Base-by-base conservation (phyloP, 306 rosid genomes). In the Quercus gilva region DNA sequence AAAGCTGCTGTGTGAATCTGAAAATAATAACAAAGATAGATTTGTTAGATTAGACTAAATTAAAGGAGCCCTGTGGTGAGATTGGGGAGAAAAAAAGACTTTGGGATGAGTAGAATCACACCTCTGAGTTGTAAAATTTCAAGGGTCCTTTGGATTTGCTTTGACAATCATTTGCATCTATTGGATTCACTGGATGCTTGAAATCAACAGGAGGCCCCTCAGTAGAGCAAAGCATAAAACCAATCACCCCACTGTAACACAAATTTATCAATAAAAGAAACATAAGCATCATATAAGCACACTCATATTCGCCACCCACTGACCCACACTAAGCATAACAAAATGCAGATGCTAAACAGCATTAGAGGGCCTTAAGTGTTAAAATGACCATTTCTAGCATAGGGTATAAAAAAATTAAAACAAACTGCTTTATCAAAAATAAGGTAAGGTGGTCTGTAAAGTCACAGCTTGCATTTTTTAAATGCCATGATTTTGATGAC, bases 151-250 rank as follows among this genome's bases (percentile, higher is more conserved):
- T 75, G 12, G 87, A 85, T 6, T 82, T 82, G 49, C 76, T 67
- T 13, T 29, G 82, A 51, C 74, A 56, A 31, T 85, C 92, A 5
- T 82, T 74, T 31, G 80, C 88, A 75, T 90, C 96, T 6, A 91
- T 77, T 23, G 97, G 89, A 88, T 90, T 96, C 80, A 90, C 88
- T 25, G 98, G 97, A 78, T 91, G 96, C 94, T 91, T 93, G 87
- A 96, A 93, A 89, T 96, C 92, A 74, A 96, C 97, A 35, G 82
- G 9, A 26, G 98, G 94, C 25, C 99, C 99, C 90, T 90, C 97
- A 6, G 99, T 96, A n/a, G 99, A 91, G 82, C 99, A 96, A 59
- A 96, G 93, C 99, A 96, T 96, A 81, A 96, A 96, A 78, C 99
- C 99, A 81, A 96, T 96, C 89, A 96, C 94, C 72, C 99, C 99